These are phyloP conservation scores for Scheffersomyces lignosus DNA, from an alignment of 805 yeast genomes.

Conservation along the genomic window DNA sequence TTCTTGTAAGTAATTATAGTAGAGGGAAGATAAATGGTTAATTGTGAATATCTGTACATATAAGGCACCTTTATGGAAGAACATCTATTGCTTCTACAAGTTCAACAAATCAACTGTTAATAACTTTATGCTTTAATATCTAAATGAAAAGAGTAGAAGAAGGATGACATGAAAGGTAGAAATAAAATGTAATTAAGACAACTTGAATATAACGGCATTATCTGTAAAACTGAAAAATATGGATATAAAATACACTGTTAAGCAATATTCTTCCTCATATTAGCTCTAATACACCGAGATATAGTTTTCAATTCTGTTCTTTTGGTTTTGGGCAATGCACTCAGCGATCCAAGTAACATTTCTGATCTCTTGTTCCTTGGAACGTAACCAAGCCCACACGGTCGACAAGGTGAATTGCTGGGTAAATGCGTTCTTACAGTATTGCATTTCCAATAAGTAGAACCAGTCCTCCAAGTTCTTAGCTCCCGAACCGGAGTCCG, in stretches of 20 bases:
- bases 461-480: conserved; percentile 91
- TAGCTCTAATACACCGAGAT: conserved; percentile 69
- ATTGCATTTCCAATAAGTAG: conserved; percentile 87
- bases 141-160: too few relatives aligned
- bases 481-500: conserved; percentile 34
- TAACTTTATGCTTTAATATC: too few relatives aligned
- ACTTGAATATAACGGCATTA: too few relatives aligned
- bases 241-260: too few relatives aligned
- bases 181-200: too few relatives aligned
- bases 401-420: conserved; percentile 92
- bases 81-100: too few relatives aligned
- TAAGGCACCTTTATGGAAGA: too few relatives aligned
- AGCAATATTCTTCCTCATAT: not conserved
- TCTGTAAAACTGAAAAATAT: too few relatives aligned
- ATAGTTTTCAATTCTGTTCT: conserved; percentile 87
- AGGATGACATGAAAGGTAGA: too few relatives aligned
- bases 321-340: conserved; percentile 98
- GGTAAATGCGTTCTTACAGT: conserved; percentile 89
- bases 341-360: conserved; percentile 99
- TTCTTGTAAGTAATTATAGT: too few relatives aligned
- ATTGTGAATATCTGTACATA: too few relatives aligned
- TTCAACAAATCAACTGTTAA: too few relatives aligned
- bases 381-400: conserved; percentile 94
- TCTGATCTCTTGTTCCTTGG: conserved; percentile 95
- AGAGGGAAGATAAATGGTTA: conserved; percentile 40